A percentile compares a stretch with the other conserved stretches of the same genome.
Conservation (phyloP, 2,329 filamentous ascomycete genomes). For the Fusarium pseudocircinatum region DNA sequence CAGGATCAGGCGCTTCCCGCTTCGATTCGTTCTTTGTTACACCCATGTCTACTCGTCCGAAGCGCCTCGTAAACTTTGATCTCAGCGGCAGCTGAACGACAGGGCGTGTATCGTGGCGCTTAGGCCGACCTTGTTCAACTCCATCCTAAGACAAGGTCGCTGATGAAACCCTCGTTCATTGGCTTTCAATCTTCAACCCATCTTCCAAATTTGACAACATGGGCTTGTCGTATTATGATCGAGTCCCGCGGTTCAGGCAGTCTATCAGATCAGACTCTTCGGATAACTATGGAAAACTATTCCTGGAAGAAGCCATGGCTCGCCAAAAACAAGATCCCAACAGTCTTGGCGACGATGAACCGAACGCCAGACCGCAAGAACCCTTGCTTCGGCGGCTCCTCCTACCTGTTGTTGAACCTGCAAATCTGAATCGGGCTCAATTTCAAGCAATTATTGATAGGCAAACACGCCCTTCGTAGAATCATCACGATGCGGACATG, state of each 20-base stretch:
- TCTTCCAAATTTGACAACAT: not conserved
- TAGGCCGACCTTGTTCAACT: constrained; percentile 18
- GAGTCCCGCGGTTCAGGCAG: constrained; percentile 3
- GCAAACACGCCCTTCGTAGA: not conserved
- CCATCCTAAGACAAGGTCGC: constrained; percentile 5
- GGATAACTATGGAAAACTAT: not conserved
- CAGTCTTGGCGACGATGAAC: not conserved
- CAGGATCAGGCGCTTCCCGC: not conserved
- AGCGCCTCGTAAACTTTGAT: constrained; percentile 1
- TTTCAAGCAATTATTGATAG: not conserved
- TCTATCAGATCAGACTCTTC: not conserved
- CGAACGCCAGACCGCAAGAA: not conserved
- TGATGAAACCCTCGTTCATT: constrained; percentile 24
- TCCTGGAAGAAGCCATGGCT: not conserved
- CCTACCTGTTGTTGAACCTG: not conserved
- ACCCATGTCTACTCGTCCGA: not conserved
- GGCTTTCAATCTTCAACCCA: not conserved
- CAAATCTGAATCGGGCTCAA: not conserved
- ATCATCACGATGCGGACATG: not conserved
- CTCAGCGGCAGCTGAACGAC: constrained; percentile 14
- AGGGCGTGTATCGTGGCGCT: constrained; percentile 29
- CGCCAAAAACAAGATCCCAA: not conserved
- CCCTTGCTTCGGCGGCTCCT: not conserved
- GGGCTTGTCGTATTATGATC: not conserved
- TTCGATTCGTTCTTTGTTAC: not conserved